Conservation (phyloP, 345 rosid genomes). For the Arabis hirsuta region DNA sequence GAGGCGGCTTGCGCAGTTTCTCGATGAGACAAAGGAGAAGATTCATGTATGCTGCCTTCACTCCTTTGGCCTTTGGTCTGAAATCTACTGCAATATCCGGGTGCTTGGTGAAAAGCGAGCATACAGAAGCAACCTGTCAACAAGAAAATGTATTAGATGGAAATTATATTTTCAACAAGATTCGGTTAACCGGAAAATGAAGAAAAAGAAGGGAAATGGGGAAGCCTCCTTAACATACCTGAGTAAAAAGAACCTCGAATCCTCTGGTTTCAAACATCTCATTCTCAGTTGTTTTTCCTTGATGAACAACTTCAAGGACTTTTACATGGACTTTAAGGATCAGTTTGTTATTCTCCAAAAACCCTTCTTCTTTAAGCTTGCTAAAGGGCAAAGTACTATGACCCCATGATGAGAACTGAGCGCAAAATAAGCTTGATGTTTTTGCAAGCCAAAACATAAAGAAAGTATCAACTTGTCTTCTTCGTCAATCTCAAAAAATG, state of each 20-base stretch:
- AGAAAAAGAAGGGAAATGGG: too few relatives aligned
- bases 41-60: slow-evolving; percentile 23
- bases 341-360: slow-evolving; percentile 21
- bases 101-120: neutral
- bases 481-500: too few relatives aligned
- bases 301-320: slow-evolving; percentile 9
- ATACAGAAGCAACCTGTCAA: too few relatives aligned
- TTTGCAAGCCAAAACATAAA: too few relatives aligned
- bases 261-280: neutral
- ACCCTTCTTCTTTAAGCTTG: slow-evolving; percentile 16
- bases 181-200: too few relatives aligned
- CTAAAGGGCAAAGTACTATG: neutral
- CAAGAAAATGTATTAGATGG: neutral
- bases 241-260: slow-evolving; percentile 16
- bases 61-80: neutral
- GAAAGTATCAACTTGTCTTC: too few relatives aligned
- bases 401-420: slow-evolving; percentile 17
- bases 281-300: slow-evolving; percentile 16
- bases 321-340: slow-evolving; percentile 1
- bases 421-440: neutral
- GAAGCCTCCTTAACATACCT: slow-evolving; percentile 4
- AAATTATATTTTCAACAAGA: neutral
- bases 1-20: slow-evolving; percentile 7
- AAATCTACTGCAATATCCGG: slow-evolving; percentile 22
- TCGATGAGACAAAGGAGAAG: slow-evolving; percentile 20